These are phyloP conservation scores for Penstemon eatonii DNA, from an alignment of 257 asterid genomes.

Conservation along the genomic window DNA sequence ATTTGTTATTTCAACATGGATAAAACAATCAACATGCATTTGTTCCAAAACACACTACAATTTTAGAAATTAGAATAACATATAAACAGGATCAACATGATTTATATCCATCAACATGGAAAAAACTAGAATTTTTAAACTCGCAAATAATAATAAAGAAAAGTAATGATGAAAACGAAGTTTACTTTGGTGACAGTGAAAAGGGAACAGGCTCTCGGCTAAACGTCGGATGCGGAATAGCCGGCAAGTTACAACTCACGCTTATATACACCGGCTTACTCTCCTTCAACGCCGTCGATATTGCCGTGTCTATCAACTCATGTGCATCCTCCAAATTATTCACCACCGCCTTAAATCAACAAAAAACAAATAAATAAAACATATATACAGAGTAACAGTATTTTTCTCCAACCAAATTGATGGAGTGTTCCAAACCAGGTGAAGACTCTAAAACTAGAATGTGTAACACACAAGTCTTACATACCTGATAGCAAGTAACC, in stretches of 20 bases:
- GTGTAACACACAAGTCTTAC: too few relatives aligned
- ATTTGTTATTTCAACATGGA: not conserved
- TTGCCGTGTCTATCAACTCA: slow-evolving; percentile 43
- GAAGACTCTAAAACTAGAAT: too few relatives aligned
- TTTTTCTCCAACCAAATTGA: too few relatives aligned
- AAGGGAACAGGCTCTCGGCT: slow-evolving; percentile 40
- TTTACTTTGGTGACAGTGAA: slow-evolving; percentile 37
- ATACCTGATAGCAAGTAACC: slow-evolving; percentile 45
- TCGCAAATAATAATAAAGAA: not conserved
- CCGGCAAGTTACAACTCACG: slow-evolving; percentile 41
- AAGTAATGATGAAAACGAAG: not conserved
- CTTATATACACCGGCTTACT: slow-evolving; percentile 49
- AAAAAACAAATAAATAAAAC: not conserved
- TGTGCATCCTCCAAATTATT: slow-evolving; percentile 45
- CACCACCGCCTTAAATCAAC: slow-evolving; percentile 38
- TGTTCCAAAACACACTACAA: too few relatives aligned
- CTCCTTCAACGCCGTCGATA: slow-evolving; percentile 42
- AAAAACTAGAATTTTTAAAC: too few relatives aligned
- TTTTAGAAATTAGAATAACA: not conserved
- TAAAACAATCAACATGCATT: too few relatives aligned
- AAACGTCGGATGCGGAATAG: slow-evolving; percentile 46
- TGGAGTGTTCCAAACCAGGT: too few relatives aligned
- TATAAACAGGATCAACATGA: not conserved
- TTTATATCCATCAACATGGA: too few relatives aligned
- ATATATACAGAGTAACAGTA: not conserved